Evolutionary conservation across 2,329 filamentous ascomycete genomes (phyloP), one percentile per base, ranked within the genome.

Genomic region (Trichoderma atrobrunneum): DNA sequence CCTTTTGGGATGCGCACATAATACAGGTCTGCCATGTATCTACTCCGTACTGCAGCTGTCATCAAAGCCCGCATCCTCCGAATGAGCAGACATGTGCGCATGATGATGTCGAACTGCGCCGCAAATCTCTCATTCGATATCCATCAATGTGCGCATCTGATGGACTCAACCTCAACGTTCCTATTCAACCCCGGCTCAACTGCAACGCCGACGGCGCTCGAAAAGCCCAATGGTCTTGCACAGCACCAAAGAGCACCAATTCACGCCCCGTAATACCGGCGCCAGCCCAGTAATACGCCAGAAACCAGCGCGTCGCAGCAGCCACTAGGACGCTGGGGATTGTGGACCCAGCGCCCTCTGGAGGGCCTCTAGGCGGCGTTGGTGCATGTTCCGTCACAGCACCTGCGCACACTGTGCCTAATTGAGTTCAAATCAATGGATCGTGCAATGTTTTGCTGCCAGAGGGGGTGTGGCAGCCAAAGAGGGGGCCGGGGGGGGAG

Each of bases 271-370:
- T 43, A 32, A 60, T 68, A 34, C 66, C n/a, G 48, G 48, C 64
- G 36, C 26, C 48, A 67, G 64, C 56, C 56, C 63, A 56, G 63
- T 39, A 21, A 60, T 68, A 34, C 66, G 34, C 54, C 65, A 18
- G 32, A 60, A 24, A 48, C 36, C 66, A 48, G 56, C 56, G 56
- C 66, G 56, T 51, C 56, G 56, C 39, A 70, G 66, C 66, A 70
- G 66, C 66, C 66, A 70, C 66, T 36, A 61, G 12, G 34, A 39
- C 56, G 59, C 66, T 36, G 34, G 14, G 34, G 34, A 36, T 36
- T 36, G 34, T 57, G 51, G 56, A 56, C 66, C 65, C 66, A 61
- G 66, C 66, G 66, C 66, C 66, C 66, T 69, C 56, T 34, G 24
- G 39, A 36, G n/a, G 36, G 3, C 18, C 18, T 14, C 24, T 69